Base-by-base conservation (phyloP, 352 stramenopile species). In the Globisporangium rhizosaccharum region DNA sequence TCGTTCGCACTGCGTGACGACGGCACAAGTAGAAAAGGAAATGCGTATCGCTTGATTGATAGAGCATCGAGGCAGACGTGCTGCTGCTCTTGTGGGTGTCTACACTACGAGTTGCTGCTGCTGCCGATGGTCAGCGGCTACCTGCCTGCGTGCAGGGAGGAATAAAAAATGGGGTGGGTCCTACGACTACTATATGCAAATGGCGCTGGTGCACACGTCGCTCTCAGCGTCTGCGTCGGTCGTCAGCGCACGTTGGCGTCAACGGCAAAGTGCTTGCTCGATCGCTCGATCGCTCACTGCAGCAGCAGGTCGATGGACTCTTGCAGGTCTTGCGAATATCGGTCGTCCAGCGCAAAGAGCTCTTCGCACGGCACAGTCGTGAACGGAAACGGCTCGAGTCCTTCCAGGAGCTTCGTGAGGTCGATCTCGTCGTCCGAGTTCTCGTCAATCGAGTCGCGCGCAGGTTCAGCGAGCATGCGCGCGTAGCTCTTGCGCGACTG, bases 341-440 rank as follows among this genome's bases (percentile, higher is more conserved):
- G 64, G 51, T 87, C 71, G 42, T 80, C 64, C 1, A 63, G 59
- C 51, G 83, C 59, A n/a, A 76, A 59, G 8, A 73, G 57, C 12
- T 80, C 66, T 52, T 79, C 72, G 8, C 68, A 70, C 17, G 73
- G 56, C n/a, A 72, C 70, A 2, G 65, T 51, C 14, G 61, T 68
- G 62, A 79, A 90, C 25, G 80, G 80, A 42, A 85, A 63, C 37
- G 80, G 80, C 41, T 88, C 75, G 37, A 75, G 62, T 1, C 56
- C 50, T n/a, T 64, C 55, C 3, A 85, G 48, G 25, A 76, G 23
- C 14, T 54, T 39, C 18, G 75, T 61, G 58, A 75, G 55, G 25
- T 76, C 71, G 36, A 75, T 53, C 3, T 72, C 65, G 23, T 66
- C 53, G 20, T 62, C 59, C 37, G 54, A 59, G 45, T 36, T 39